These are phyloP conservation scores for Solanum piurae DNA, from an alignment of 257 asterid species.

Conservation along the genomic window DNA sequence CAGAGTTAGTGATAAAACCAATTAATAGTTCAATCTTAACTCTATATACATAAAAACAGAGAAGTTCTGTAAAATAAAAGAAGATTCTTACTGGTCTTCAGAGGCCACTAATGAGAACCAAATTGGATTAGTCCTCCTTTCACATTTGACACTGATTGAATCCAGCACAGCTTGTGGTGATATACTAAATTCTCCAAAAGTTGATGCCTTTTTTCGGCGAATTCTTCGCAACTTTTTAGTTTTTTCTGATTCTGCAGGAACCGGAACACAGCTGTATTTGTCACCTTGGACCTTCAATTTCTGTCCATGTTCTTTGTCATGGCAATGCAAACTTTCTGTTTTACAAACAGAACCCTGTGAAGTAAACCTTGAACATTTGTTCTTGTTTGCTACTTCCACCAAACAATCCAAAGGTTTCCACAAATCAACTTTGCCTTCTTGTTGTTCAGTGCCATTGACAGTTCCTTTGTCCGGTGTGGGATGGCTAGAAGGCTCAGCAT, in stretches of 20 bases:
- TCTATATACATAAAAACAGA: neutral
- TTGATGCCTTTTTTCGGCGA: constrained; percentile 55
- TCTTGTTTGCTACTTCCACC: constrained; percentile 88
- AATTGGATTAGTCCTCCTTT: constrained; percentile 50
- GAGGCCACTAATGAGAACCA: constrained; percentile 88
- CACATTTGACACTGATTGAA: constrained; percentile 35
- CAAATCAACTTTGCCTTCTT: constrained; percentile 70
- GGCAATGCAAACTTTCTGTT: constrained; percentile 36
- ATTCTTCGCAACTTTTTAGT: constrained; percentile 56
- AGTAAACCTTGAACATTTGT: constrained; percentile 57
- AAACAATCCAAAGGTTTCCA: constrained; percentile 89
- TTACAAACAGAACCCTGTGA: constrained; percentile 47
- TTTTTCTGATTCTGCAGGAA: constrained; percentile 47
- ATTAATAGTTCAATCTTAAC: neutral
- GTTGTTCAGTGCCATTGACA: constrained; percentile 38
- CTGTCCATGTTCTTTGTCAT: constrained; percentile 50
- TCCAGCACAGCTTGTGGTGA: constrained; percentile 68
- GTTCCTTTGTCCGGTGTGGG: constrained; percentile 33
- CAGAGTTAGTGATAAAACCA: constrained; percentile 9
- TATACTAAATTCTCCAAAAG: constrained; percentile 44
- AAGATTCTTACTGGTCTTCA: constrained; percentile 57
- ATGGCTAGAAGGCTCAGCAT: constrained; percentile 42
- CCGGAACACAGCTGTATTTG: constrained; percentile 29
- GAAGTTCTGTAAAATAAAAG: neutral
- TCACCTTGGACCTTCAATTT: constrained; percentile 54